Percentiles rank a stretch among this genome's conserved stretches.
phyloP scores from a whole-genome alignment of 257 asterid genomes.

The Rubia yunnanensis region DNA sequence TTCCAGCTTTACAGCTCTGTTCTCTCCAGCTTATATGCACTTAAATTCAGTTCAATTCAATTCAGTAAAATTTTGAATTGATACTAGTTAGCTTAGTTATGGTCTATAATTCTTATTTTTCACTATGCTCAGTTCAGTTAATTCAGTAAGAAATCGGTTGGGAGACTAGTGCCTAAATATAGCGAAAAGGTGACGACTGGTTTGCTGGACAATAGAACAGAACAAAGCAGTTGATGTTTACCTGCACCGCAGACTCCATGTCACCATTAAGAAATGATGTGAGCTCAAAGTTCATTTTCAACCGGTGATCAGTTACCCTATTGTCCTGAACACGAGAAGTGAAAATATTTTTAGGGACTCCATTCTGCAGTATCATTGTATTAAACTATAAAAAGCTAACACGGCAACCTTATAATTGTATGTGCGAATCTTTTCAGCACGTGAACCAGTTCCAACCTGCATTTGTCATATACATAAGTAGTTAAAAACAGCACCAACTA shows the following conservation, averaged over 20 bases:
- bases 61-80: too few relatives aligned
- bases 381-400: not conserved
- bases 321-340: slow-evolving; percentile 53
- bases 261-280: slow-evolving; percentile 82
- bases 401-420: slow-evolving; percentile 81
- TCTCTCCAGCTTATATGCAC: too few relatives aligned
- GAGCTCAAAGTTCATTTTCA: slow-evolving; percentile 88
- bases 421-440: slow-evolving; percentile 92
- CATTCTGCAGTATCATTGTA: not conserved
- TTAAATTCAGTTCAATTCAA: too few relatives aligned
- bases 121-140: too few relatives aligned
- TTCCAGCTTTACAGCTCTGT: not conserved
- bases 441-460: slow-evolving; percentile 99
- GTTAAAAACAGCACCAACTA: not conserved
- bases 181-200: not conserved
- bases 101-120: too few relatives aligned
- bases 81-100: too few relatives aligned
- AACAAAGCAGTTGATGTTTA: slow-evolving; percentile 12
- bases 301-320: slow-evolving; percentile 90
- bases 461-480: slow-evolving; percentile 3
- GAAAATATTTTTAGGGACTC: not conserved
- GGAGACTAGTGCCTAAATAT: too few relatives aligned
- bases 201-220: not conserved
- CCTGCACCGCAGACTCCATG: slow-evolving; percentile 95
- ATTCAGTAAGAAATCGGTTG: too few relatives aligned